Conservation (phyloP, 176 grass and related monocot species). For the Oryza brachyantha region DNA sequence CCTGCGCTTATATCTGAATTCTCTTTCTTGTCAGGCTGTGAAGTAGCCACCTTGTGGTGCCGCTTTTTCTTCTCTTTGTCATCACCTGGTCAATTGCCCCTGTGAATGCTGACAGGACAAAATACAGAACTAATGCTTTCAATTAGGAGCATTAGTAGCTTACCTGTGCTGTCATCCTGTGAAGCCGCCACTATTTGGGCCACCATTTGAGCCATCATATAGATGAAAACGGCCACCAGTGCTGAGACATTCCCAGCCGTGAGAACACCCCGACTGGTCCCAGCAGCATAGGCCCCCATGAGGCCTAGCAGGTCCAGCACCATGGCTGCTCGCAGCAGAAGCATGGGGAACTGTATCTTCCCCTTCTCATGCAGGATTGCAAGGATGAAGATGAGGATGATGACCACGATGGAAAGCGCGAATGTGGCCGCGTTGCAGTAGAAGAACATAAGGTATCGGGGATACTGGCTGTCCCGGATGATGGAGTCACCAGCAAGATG, state of each 20-base stretch:
- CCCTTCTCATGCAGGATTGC: not conserved
- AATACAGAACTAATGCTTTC: not conserved
- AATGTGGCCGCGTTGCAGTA: conserved; percentile 29
- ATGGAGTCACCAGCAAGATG: not conserved
- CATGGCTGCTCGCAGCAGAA: not conserved
- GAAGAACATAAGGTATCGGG: conserved; percentile 28
- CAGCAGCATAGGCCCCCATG: not conserved
- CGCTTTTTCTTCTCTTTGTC: too few relatives aligned
- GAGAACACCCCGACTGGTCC: not conserved
- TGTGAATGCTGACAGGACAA: too few relatives aligned
- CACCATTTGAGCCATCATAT: not conserved
- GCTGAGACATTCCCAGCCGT: not conserved
- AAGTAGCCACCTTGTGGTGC: too few relatives aligned
- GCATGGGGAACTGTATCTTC: not conserved
- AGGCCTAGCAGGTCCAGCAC: not conserved
- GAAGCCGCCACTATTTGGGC: too few relatives aligned
- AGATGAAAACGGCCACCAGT: not conserved
- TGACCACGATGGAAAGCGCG: not conserved
- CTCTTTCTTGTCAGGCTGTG: not conserved
- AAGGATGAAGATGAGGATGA: conserved; percentile 1
- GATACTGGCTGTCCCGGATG: not conserved
- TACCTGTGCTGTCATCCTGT: not conserved
- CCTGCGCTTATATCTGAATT: not conserved
- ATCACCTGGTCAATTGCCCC: too few relatives aligned
- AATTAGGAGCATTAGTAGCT: not conserved